These are phyloP conservation scores for Backusella mclennaniae DNA, from an alignment of 192 early-diverging fungal genomes.

Conservation along the genomic window DNA sequence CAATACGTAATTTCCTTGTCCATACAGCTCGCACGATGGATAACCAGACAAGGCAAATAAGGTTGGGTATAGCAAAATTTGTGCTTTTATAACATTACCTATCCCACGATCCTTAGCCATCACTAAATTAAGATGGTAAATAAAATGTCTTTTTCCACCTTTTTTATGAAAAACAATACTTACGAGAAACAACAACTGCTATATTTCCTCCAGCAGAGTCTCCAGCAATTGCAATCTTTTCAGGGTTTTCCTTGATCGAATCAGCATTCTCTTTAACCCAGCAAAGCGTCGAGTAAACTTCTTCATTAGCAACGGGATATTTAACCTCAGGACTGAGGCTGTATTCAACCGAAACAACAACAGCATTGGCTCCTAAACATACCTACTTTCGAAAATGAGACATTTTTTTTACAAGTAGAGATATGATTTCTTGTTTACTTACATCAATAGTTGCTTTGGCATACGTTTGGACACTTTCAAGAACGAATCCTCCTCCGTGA, in stretches of 20 bases:
- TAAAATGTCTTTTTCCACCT: not conserved
- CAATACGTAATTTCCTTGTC: not conserved
- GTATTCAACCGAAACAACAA: conserved; percentile 12
- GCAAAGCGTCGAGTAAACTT: conserved; percentile 10
- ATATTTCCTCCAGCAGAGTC: conserved; percentile 27
- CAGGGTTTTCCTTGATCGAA: not conserved
- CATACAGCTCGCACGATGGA: not conserved
- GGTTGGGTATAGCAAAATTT: conserved; percentile 19
- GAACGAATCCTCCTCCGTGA: not conserved
- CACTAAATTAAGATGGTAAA: not conserved
- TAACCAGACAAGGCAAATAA: not conserved
- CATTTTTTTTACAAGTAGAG: not conserved
- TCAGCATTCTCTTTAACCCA: not conserved
- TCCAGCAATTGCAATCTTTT: conserved; percentile 12
- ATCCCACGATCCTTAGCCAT: conserved; percentile 2
- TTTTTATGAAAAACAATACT: not conserved
- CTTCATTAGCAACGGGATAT: conserved; percentile 3
- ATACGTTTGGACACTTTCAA: not conserved
- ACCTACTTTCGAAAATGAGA: not conserved
- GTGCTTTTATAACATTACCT: not conserved
- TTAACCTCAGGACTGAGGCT: no score
- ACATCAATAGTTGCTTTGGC: not conserved
- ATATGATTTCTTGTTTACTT: not conserved
- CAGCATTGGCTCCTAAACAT: not conserved
- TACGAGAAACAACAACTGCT: not conserved